Base-by-base conservation (phyloP, 129 eudicot genomes). In the Flaveria ramosissima region DNA sequence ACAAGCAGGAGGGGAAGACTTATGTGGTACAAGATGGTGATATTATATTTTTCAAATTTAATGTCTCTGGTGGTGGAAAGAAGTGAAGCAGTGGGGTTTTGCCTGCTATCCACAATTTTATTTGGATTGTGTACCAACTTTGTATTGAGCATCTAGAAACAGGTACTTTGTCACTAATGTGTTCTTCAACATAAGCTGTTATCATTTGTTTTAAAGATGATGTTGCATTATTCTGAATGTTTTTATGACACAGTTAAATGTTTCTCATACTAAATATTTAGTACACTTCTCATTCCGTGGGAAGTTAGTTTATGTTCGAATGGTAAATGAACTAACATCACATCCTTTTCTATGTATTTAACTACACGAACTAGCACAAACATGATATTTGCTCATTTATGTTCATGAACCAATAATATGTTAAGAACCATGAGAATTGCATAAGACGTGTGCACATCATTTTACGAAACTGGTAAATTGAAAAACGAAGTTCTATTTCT, bases 1-100 rank as follows among this genome's bases (percentile, higher is more conserved):
- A 95, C 75, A 77, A 82, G 77, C 99, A 95, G 77, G 99, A 95
- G 68, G 99, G 99, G 6, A 94, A 94, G 86, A 89, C 89, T 1
- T 95, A 95, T 53, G 92, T 95, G 76, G 96, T 95, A 30, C 97
- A 91, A 77, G 99, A 95, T 48, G 99, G 92, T 15, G 99, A 95
- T 77, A 78, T 95, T 9, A 95, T 95, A 72, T 95, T 84, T 81
- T 95, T 95, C 86, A 95, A 95, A 87, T 95, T 95, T 81, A 95
- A 95, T 26, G 97, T 91, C 59, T 89, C 99, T 0, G 90, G 97
- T 36, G 97, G 99, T 5, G 97, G 94, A 45, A 95, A 95, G 92
- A 91, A 94, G 87, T 94, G 90, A 91, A 79, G 42, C 19, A 53
- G 27, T 69, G 60, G 23, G 72, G 30, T 62, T 15, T 72, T 43